phyloP scores from a whole-genome alignment of 352 stramenopile genomes.

The Hyaloperonospora arabidopsidis region DNA sequence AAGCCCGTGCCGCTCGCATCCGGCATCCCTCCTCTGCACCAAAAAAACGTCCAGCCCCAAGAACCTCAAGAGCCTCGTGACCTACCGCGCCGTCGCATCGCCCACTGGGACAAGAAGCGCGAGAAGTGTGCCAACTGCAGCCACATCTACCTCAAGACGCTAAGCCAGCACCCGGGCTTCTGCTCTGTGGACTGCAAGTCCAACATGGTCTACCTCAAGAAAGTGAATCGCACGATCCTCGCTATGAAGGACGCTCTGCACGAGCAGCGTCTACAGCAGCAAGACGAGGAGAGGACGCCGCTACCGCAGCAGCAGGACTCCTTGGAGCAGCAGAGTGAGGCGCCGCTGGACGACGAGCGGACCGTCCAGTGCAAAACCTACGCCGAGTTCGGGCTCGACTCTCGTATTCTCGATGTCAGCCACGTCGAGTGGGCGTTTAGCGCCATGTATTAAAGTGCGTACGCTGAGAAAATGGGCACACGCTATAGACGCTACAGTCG shows the following conservation, averaged over 20 bases:
- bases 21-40: conserved; percentile 12
- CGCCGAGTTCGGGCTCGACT: conserved; percentile 66
- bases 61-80: conserved; percentile 19
- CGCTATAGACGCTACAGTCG: conserved; percentile 14
- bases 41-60: background rate
- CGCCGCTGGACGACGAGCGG: conserved; percentile 11
- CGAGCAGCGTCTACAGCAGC: conserved; percentile 37
- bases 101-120: conserved; percentile 82
- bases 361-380: conserved; percentile 44
- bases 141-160: conserved; percentile 81
- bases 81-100: conserved; percentile 36
- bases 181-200: conserved; percentile 87
- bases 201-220: conserved; percentile 74
- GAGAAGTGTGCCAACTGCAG: conserved; percentile 79
- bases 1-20: conserved; percentile 21
- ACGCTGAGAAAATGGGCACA: too few species aligned
- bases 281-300: conserved; percentile 15
- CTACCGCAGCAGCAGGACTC: conserved; percentile 7
- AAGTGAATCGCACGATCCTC: conserved; percentile 76
- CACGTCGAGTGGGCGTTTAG: conserved; percentile 76
- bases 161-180: conserved; percentile 64
- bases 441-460: conserved; percentile 52
- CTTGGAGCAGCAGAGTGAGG: conserved; percentile 1
- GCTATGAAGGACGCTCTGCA: conserved; percentile 65
- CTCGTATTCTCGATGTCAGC: conserved; percentile 42